Evolutionary conservation across 1,284 basidiomycete genomes (phyloP).

Genomic region (Ganoderma multipileum): DNA sequence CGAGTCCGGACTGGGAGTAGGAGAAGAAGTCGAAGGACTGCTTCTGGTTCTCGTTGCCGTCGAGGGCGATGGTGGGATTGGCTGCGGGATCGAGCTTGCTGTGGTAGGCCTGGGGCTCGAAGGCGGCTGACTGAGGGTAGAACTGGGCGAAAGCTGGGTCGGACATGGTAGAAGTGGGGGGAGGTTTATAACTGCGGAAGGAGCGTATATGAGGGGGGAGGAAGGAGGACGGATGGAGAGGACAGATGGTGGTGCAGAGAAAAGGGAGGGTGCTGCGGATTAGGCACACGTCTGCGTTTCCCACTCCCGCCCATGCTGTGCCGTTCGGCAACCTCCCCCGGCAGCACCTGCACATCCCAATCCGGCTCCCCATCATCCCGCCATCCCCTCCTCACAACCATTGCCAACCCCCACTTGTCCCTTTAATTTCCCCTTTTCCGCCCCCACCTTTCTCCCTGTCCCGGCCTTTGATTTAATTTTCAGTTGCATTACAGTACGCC

Average conservation of each 20-base stretch:
- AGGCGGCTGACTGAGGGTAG: constrained; percentile 35
- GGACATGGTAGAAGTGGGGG: constrained; percentile 32
- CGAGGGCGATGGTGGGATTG: constrained; percentile 31
- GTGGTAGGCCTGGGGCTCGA: constrained; percentile 33
- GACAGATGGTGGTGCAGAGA: constrained; percentile 26
- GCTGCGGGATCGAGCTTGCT: constrained; percentile 32
- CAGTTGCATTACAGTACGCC: neutral
- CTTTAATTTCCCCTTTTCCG: constrained; percentile 17
- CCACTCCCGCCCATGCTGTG: constrained; percentile 29
- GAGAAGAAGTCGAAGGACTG: constrained; percentile 65
- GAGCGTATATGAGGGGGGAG: constrained; percentile 32
- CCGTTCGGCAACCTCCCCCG: constrained; percentile 14
- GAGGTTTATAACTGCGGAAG: constrained; percentile 34
- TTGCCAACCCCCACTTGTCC: constrained; percentile 19
- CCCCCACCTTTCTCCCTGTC: neutral
- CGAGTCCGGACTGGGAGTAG: constrained; percentile 64
- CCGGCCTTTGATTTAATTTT: neutral
- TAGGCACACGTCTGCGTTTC: constrained; percentile 30
- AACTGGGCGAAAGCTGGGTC: constrained; percentile 36
- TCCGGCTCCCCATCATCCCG: constrained; percentile 22
- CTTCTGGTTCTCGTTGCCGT: constrained; percentile 33
- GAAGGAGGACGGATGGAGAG: constrained; percentile 15
- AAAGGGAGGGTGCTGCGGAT: constrained; percentile 33
- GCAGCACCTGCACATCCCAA: neutral
- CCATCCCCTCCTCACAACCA: constrained; percentile 18